phyloP scores from a whole-genome alignment of 2,329 filamentous ascomycete genomes.

The Xylaria sp. region DNA sequence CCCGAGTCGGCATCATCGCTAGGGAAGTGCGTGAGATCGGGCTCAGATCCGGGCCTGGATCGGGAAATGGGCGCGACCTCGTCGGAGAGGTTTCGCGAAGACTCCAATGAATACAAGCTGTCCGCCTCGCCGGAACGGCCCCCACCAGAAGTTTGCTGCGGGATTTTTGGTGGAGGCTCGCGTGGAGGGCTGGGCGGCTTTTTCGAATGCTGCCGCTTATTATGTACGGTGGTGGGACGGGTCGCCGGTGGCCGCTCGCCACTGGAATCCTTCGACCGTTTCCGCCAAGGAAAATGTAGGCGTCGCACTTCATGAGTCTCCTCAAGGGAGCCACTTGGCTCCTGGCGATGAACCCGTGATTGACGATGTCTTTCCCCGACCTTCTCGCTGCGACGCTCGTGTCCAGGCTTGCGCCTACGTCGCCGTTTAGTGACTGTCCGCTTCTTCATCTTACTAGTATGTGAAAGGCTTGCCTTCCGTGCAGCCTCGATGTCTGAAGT shows the following conservation, averaged over 20 bases:
- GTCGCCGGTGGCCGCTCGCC: conserved; percentile 20
- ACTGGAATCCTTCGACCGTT: conserved; percentile 24
- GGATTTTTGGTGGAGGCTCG: conserved; percentile 22
- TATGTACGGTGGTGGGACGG: conserved; percentile 17
- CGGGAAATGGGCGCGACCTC: conserved; percentile 27
- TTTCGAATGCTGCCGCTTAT: conserved; percentile 24
- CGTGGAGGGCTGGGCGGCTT: conserved; percentile 18
- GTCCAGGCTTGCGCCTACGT: conserved; percentile 28
- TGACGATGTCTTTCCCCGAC: conserved; percentile 16
- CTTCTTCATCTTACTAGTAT: conserved; percentile 34
- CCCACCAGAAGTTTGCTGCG: conserved; percentile 23
- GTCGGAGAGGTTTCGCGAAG: conserved; percentile 29
- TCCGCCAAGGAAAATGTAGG: conserved; percentile 25
- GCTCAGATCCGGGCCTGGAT: conserved; percentile 27
- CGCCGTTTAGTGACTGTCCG: conserved; percentile 34
- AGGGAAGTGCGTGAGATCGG: conserved; percentile 31
- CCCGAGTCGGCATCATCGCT: conserved; percentile 28
- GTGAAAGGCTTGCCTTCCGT: conserved; percentile 30
- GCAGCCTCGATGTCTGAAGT: conserved; percentile 32
- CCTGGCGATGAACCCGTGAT: conserved; percentile 13
- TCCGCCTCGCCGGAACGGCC: conserved; percentile 32
- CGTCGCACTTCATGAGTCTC: conserved; percentile 20
- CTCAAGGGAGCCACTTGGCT: conserved; percentile 23
- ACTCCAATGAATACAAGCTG: conserved; percentile 25
- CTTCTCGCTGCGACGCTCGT: conserved; percentile 25